Conservation (phyloP, 805 yeast genomes). For the Nakazawaea siamensis region DNA sequence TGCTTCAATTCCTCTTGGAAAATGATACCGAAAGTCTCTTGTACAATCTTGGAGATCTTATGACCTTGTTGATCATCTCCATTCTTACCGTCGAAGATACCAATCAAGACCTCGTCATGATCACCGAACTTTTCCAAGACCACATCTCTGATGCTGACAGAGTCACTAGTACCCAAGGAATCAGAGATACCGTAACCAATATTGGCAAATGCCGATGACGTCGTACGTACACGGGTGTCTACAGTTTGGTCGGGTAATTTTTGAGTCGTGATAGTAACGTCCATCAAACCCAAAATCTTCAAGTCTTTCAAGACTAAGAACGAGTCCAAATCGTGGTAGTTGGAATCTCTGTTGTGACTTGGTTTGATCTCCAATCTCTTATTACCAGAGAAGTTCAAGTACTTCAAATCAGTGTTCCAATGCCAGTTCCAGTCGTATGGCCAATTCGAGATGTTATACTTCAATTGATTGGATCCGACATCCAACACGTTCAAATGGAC, state of each 20-base stretch:
- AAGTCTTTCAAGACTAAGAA: constrained; percentile 55
- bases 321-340: constrained; percentile 59
- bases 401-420: constrained; percentile 65
- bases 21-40: constrained; percentile 58
- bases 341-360: constrained; percentile 44
- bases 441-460: constrained; percentile 88
- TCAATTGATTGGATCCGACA: constrained; percentile 83
- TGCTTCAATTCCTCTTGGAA: constrained; percentile 60
- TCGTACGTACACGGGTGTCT: constrained; percentile 81
- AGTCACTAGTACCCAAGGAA: constrained; percentile 58
- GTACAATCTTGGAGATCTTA: constrained; percentile 62
- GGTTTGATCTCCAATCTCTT: constrained; percentile 84
- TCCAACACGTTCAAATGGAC: constrained; percentile 62
- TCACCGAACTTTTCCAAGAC: constrained; percentile 86
- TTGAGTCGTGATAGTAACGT: constrained; percentile 85
- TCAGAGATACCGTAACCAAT: constrained; percentile 92
- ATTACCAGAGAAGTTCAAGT: constrained; percentile 87
- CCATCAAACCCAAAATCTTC: constrained; percentile 80
- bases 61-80: constrained; percentile 50
- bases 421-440: constrained; percentile 99
- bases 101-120: constrained; percentile 70
- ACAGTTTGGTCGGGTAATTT: constrained; percentile 83
- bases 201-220: constrained; percentile 69
- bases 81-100: constrained; percentile 78
- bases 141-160: constrained; percentile 71